A percentile compares a stretch with the other conserved stretches of the same genome.
phyloP scores from a whole-genome alignment of 106 monocot genomes.

The Apostasia ramifera region DNA sequence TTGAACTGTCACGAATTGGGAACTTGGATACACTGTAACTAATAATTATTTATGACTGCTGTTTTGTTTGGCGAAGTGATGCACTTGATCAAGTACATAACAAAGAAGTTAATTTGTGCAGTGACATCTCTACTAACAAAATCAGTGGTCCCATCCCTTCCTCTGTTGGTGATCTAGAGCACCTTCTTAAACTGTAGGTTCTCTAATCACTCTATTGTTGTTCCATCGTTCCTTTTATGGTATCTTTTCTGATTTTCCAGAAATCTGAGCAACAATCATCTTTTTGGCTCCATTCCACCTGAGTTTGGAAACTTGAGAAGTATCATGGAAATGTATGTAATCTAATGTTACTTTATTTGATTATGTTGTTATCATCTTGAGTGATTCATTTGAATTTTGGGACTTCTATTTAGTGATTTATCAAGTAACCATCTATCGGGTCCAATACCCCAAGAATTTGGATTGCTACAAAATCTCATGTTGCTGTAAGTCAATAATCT shows the following conservation, averaged over 20 bases:
- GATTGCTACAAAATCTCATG: conserved; percentile 74
- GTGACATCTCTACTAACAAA: conserved; percentile 78
- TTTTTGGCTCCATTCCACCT: conserved; percentile 64
- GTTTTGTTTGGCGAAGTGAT: background rate
- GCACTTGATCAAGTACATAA: too few relatives aligned
- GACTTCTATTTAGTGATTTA: conserved; percentile 54
- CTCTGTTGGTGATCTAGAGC: conserved; percentile 81
- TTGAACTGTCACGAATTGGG: conserved; percentile 72
- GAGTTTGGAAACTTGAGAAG: conserved; percentile 95
- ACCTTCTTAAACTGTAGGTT: conserved; percentile 88
- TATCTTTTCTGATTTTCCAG: conserved; percentile 17
- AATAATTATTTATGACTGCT: background rate
- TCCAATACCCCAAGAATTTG: conserved; percentile 70
- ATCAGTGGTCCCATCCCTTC: conserved; percentile 75
- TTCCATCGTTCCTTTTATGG: background rate
- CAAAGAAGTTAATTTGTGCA: conserved; percentile 10
- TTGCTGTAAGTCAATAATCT: conserved; percentile 38
- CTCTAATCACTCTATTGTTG: background rate
- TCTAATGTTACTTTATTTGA: background rate
- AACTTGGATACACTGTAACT: conserved; percentile 95
- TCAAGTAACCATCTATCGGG: conserved; percentile 65
- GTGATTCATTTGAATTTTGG: background rate
- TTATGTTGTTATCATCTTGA: background rate
- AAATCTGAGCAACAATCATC: conserved; percentile 77
- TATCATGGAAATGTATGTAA: conserved; percentile 78